Evolutionary conservation across 2,329 filamentous ascomycete species (phyloP).

Genomic region (Fusarium temperatum): DNA sequence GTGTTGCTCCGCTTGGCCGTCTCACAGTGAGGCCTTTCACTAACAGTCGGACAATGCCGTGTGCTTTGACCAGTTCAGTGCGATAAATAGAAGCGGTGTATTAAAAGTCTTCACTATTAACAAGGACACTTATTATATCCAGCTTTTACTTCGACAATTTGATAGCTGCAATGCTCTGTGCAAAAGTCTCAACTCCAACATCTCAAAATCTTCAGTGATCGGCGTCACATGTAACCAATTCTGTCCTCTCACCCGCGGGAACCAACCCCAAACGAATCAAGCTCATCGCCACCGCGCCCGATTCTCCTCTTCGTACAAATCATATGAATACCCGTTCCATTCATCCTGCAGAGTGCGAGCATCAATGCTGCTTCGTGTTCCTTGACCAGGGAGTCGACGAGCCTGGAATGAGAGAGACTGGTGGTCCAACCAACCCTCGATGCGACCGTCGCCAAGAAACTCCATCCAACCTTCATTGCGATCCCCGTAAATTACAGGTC

Average conservation of each 20-base stretch:
- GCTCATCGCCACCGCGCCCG: constrained; percentile 26
- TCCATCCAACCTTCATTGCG: constrained; percentile 44
- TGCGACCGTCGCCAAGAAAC: constrained; percentile 50
- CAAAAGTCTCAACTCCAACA: background rate
- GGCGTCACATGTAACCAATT: constrained; percentile 11
- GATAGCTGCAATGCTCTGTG: background rate
- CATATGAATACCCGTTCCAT: constrained; percentile 45
- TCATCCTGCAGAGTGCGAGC: constrained; percentile 37
- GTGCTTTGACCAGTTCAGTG: constrained; percentile 5
- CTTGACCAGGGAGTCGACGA: constrained; percentile 36
- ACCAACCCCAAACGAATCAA: background rate
- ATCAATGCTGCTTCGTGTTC: constrained; percentile 44
- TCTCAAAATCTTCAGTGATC: background rate
- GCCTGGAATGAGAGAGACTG: constrained; percentile 43
- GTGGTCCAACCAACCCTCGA: constrained; percentile 46
- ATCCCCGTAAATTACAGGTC: constrained; percentile 42
- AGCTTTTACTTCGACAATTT: background rate
- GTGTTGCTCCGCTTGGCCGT: constrained; percentile 23
- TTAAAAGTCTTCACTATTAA: background rate
- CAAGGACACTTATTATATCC: background rate
- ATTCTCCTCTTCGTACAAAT: constrained; percentile 43
- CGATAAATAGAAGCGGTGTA: background rate
- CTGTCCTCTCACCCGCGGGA: background rate
- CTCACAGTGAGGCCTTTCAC: constrained; percentile 1
- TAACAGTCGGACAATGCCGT: constrained; percentile 19